phyloP scores from a whole-genome alignment of 176 grass and related monocot genomes.

The Lolium multiflorum region DNA sequence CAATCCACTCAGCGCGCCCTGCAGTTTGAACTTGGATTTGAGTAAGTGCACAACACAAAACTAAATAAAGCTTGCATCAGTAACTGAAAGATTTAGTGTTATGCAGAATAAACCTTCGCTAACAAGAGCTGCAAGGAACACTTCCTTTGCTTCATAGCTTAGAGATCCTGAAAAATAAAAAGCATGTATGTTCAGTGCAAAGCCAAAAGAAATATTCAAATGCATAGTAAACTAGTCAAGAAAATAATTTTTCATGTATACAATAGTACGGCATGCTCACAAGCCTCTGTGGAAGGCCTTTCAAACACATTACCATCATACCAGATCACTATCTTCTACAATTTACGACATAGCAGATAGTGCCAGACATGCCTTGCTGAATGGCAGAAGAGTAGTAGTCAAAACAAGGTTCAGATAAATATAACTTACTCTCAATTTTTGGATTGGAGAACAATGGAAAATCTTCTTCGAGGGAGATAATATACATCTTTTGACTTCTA shows the following conservation, averaged over 20 bases:
- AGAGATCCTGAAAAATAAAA: conserved; percentile 78
- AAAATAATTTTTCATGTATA: not conserved
- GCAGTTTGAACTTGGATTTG: conserved; percentile 38
- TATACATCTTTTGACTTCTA: conserved; percentile 85
- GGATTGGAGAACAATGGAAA: conserved; percentile 87
- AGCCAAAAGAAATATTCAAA: conserved; percentile 10
- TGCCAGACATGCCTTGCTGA: not conserved
- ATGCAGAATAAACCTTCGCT: conserved; percentile 69
- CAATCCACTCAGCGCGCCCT: conserved; percentile 92
- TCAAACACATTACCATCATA: conserved; percentile 9
- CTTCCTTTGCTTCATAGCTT: conserved; percentile 92
- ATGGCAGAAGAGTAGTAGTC: not conserved
- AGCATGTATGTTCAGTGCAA: conserved; percentile 13
- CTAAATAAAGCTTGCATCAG: not conserved
- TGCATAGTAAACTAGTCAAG: not conserved
- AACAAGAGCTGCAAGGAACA: conserved; percentile 82
- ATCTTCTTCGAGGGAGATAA: conserved; percentile 88
- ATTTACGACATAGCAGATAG: not conserved
- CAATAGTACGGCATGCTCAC: not conserved
- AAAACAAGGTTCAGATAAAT: not conserved
- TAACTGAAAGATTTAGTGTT: conserved; percentile 15
- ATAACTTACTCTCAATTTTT: conserved; percentile 82
- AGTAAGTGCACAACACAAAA: conserved; percentile 21
- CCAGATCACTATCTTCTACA: not conserved
- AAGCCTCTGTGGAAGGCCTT: not conserved